Evolutionary conservation across 2,329 filamentous ascomycete species (phyloP), one percentile per base, ranked within the genome.

Genomic region (Sclerotinia borealis): DNA sequence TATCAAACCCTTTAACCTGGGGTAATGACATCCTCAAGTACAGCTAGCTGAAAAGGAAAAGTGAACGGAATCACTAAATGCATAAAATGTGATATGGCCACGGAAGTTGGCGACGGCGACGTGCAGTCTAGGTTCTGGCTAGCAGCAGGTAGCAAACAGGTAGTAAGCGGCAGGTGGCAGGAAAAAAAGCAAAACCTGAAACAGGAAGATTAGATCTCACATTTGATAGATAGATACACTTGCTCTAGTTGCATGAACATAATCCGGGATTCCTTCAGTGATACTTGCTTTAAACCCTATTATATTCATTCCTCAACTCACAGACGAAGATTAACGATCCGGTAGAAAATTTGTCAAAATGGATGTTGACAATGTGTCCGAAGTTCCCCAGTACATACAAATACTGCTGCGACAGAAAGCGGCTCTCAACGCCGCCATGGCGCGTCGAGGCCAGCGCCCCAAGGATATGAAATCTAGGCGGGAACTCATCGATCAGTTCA

Each of bases 361-460:
- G 64, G 50, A 65, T 37, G 37, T 47, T 47, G 27, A 58, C 9
- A 45, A 65, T 55, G 61, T 63, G 25, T 63, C 64, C 9, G 51
- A 59, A 9, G 41, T 60, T 31, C 4, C 15, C 13, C 22, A 63
- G 39, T 60, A 60, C 25, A 19, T 60, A 5, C 3, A 65, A 17
- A 3, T 58, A 11, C 17, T 65, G 19, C 10, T 37, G 11, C 11
- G 13, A 45, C 61, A 56, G 27, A 60, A 61, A 31, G n/a, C 17
- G 25, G 34, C 13, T 34, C 25, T 61, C 31, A 60, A 61, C 11
- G 45, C 55, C 15, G 55, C 61, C 17, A 55, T 63, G 31, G 5
- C n/a, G 29, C 59, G 34, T 58, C 34, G 43, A 51, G 58, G 63
- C 2, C 59, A 64, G 27, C 29, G 13, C 8, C 59, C 59, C 29